Evolutionary conservation across 371 early-diverging fungal genomes (phyloP).

Genomic region (Mycotypha africana): DNA sequence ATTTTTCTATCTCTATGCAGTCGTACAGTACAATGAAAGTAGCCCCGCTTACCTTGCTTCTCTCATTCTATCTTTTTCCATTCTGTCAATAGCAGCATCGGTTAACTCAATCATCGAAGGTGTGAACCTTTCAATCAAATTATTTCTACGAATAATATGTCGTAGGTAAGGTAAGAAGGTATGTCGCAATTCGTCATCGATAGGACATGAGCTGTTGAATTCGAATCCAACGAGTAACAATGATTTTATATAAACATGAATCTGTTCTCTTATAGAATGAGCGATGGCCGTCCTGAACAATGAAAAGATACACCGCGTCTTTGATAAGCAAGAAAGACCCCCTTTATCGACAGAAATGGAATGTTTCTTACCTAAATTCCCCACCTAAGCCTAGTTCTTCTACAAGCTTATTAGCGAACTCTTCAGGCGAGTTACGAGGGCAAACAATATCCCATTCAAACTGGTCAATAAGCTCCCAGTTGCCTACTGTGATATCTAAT

Average conservation of each 20-base stretch:
- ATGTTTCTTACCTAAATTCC: conserved; percentile 72
- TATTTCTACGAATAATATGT: conserved; percentile 41
- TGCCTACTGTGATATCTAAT: conserved; percentile 83
- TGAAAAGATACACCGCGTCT: neutral
- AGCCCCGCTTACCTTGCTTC: conserved; percentile 30
- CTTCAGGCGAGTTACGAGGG: conserved; percentile 68
- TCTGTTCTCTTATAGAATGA: conserved; percentile 92
- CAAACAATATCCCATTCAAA: conserved; percentile 91
- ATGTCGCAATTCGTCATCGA: conserved; percentile 71
- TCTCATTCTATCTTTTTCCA: conserved; percentile 78
- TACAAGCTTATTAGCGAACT: conserved; percentile 65
- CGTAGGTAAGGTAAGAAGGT: conserved; percentile 66
- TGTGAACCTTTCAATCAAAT: conserved; percentile 51
- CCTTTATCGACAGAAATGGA: too few relatives aligned
- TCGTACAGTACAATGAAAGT: too few relatives aligned
- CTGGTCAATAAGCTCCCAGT: conserved; percentile 78
- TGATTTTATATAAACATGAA: conserved; percentile 77
- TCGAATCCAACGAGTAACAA: conserved; percentile 77
- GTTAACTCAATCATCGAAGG: conserved; percentile 65
- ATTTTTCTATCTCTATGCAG: too few relatives aligned
- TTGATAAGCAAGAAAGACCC: too few relatives aligned
- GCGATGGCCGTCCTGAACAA: conserved; percentile 75
- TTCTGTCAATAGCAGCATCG: conserved; percentile 69
- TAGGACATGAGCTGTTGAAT: conserved; percentile 54
- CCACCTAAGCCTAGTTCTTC: conserved; percentile 66